A percentile compares a stretch with the other conserved stretches of the same genome.
Conservation (phyloP, 768 basidiomycete species). For the Phanerochaete sordida region DNA sequence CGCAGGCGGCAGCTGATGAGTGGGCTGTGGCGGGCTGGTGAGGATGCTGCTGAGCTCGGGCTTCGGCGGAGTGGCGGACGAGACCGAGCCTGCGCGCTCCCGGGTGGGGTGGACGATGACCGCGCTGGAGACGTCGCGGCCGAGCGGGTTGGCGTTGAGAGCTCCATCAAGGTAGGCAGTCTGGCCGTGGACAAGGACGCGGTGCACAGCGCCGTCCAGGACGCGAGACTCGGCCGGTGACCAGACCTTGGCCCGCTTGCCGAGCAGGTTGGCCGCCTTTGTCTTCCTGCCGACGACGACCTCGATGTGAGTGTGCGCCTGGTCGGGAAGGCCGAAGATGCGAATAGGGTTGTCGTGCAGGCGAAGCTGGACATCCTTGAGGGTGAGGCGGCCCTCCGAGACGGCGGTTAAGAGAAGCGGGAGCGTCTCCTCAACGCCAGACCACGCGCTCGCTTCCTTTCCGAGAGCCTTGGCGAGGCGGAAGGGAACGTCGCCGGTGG, state of each 20-base stretch:
- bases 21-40: not conserved
- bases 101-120: constrained; percentile 40
- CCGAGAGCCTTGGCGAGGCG: constrained; percentile 61
- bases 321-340: constrained; percentile 90
- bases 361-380: constrained; percentile 79
- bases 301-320: constrained; percentile 84
- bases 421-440: constrained; percentile 84
- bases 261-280: constrained; percentile 45
- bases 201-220: constrained; percentile 76
- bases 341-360: constrained; percentile 89
- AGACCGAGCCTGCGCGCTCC: constrained; percentile 24
- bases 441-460: constrained; percentile 58
- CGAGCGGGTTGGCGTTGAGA: constrained; percentile 53
- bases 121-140: constrained; percentile 71
- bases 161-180: constrained; percentile 88
- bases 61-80: constrained; percentile 13
- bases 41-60: constrained; percentile 14
- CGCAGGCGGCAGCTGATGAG: constrained; percentile 13
- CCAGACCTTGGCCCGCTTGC: constrained; percentile 55
- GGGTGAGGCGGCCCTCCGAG: constrained; percentile 67
- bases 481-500: constrained; percentile 84
- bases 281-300: constrained; percentile 76
- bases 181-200: constrained; percentile 87
- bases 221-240: constrained; percentile 70
- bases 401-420: constrained; percentile 89